Evolutionary conservation across 73 alveolate genomes (phyloP).

Genomic region (Paramecium bursaria): DNA sequence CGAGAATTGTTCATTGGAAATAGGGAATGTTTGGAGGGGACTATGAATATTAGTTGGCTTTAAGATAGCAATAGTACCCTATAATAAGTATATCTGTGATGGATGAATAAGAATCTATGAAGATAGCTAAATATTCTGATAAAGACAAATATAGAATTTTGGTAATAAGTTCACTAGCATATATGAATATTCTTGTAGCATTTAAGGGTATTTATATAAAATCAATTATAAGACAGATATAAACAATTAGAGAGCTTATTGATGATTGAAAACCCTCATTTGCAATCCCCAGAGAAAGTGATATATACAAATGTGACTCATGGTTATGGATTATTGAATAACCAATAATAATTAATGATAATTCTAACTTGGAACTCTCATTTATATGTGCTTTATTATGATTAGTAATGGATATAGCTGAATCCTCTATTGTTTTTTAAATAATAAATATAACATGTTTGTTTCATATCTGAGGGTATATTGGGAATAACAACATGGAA

Average conservation of each 20-base stretch:
- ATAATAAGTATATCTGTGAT: neutral
- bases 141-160: slow-evolving; percentile 4
- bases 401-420: neutral
- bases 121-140: neutral
- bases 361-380: slow-evolving; percentile 49
- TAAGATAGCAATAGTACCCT: slow-evolving; percentile 14
- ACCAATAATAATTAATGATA: neutral
- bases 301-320: neutral
- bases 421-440: slow-evolving; percentile 45
- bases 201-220: too few species aligned
- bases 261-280: slow-evolving; percentile 39
- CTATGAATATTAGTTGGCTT: neutral
- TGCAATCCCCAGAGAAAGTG: slow-evolving; percentile 11
- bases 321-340: slow-evolving; percentile 28
- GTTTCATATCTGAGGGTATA: neutral
- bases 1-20: slow-evolving; percentile 2
- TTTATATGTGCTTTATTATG: neutral
- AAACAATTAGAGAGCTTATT: slow-evolving; percentile 7
- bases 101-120: neutral
- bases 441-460: slow-evolving; percentile 24
- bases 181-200: neutral
- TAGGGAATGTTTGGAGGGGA: slow-evolving; percentile 26
- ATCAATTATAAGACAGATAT: too few species aligned
- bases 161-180: neutral
- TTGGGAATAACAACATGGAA: neutral